A percentile compares a stretch with the other conserved stretches of the same genome.
These are phyloP conservation scores for Coemansia sp. DNA, from an alignment of 192 early-diverging fungal species.

Conservation along the genomic window DNA sequence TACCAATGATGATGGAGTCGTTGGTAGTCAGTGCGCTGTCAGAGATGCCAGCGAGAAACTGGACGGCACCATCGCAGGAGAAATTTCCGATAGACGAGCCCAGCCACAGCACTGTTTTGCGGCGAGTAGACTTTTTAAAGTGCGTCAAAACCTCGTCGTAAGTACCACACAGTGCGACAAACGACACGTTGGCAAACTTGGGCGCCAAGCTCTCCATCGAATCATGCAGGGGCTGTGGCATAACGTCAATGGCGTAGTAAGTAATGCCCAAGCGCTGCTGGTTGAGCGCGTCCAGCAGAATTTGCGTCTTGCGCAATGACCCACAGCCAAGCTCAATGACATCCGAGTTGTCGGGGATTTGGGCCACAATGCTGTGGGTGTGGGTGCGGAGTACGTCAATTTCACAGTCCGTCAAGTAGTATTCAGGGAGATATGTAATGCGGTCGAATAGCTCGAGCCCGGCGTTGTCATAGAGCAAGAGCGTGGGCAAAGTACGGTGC, in stretches of 20 bases:
- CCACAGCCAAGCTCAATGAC: slow-evolving; percentile 90
- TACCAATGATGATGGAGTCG: slow-evolving; percentile 80
- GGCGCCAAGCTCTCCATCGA: slow-evolving; percentile 67
- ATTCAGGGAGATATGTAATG: slow-evolving; percentile 83
- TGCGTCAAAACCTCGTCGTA: slow-evolving; percentile 80
- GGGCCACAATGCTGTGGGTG: slow-evolving; percentile 60
- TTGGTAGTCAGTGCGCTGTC: slow-evolving; percentile 60
- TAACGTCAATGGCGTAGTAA: slow-evolving; percentile 91
- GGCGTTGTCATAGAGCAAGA: slow-evolving; percentile 79
- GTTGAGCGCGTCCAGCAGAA: slow-evolving; percentile 75
- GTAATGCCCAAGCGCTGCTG: slow-evolving; percentile 59
- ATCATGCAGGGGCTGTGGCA: slow-evolving; percentile 69
- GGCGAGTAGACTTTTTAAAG: slow-evolving; percentile 54
- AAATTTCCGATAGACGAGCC: slow-evolving; percentile 89
- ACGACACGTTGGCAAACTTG: slow-evolving; percentile 63
- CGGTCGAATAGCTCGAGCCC: slow-evolving; percentile 88
- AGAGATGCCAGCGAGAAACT: slow-evolving; percentile 61
- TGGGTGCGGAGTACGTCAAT: slow-evolving; percentile 71
- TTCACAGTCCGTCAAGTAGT: slow-evolving; percentile 86
- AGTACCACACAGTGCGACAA: slow-evolving; percentile 81
- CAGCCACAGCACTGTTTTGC: slow-evolving; percentile 82
- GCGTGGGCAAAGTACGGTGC: slow-evolving; percentile 60
- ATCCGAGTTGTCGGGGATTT: slow-evolving; percentile 66
- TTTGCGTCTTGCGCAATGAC: slow-evolving; percentile 83
- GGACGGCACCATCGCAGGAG: slow-evolving; percentile 60